Base-by-base conservation (phyloP, 2,329 filamentous ascomycete species). In the Juglanconis juglandina region DNA sequence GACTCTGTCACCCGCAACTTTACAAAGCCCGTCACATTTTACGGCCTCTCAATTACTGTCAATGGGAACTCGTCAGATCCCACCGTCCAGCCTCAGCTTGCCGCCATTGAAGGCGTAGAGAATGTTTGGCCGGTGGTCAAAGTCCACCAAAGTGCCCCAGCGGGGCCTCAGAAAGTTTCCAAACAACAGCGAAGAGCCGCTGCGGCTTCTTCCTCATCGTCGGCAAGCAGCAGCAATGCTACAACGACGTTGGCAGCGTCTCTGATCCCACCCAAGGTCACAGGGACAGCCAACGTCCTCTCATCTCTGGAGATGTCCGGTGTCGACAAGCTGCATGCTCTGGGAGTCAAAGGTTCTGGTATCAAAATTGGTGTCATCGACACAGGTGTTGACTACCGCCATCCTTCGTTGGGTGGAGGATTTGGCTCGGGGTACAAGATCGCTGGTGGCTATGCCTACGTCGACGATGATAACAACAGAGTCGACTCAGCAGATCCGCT, bases 321-420 rank as follows among this genome's bases (percentile, higher is more conserved):
- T 30, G 56, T 62, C 13, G 63, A 65, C 53, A 49, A 58, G 30
- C 66, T 75, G n/a, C 70, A 69, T 10, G 70, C 70, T 9, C 64
- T 70, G 24, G 71, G 71, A 5, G 47, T 74, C 2, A 72, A 67
- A 1, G 72, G 73, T 35, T 66, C 70, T 42, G 72, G 72, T 0
- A 65, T 70, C 10, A 68, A 67, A 33, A 65, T 75, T n/a, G 71
- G 68, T 9, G 59, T 75, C 35, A 68, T 75, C 17, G 72, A 75
- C 57, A 72, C 69, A n/a, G 75, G 76, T 34, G 62, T 75, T 34
- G 75, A 78, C 62, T 77, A 77, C 59, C 69, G 65, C 3, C 75
- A 77, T 59, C 73, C 73, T 33, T 73, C 74, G 24, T 71, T 77
- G 8, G 76, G 76, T 24, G 75, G 75, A 6, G 73, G 75, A 53